phyloP scores from a whole-genome alignment of 2,329 filamentous ascomycete genomes.

The Pestalotiopsis sp. region DNA sequence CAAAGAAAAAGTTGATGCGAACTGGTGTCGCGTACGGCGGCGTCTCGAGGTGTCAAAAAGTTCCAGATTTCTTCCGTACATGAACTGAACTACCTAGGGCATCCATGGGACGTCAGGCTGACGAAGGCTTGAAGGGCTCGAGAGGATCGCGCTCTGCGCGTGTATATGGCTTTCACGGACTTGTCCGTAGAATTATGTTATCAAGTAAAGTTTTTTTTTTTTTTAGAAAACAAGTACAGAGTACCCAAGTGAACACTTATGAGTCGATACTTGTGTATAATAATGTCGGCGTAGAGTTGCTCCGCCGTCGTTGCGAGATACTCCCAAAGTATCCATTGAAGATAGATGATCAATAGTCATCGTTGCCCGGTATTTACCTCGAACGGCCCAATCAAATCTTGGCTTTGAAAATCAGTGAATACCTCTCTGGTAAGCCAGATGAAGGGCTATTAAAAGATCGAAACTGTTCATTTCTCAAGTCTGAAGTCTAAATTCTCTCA shows the following conservation, averaged over 20 bases:
- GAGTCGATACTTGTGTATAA: background rate
- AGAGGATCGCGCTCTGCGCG: too few species aligned
- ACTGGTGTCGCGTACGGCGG: background rate
- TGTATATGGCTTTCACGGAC: too few species aligned
- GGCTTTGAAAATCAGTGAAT: background rate
- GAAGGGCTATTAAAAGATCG: too few species aligned
- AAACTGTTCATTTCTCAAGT: too few species aligned
- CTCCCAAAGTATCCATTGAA: too few species aligned
- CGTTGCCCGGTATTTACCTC: background rate
- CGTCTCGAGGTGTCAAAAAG: background rate
- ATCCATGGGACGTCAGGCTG: background rate
- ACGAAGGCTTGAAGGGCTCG: too few species aligned
- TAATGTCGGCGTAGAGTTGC: background rate
- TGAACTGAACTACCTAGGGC: background rate
- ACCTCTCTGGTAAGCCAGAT: too few species aligned
- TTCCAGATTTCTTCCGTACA: background rate
- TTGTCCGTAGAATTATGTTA: background rate
- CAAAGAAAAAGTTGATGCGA: background rate
- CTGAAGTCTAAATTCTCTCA: too few species aligned
- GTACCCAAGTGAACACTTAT: background rate
- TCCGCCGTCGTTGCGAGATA: too few species aligned
- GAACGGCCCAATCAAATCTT: background rate
- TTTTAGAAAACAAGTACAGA: background rate
- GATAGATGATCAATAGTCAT: too few species aligned
- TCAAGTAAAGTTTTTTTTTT: background rate